Conservation (phyloP, 2,329 filamentous ascomycete genomes). For the Phyllosticta citrichinensis region DNA sequence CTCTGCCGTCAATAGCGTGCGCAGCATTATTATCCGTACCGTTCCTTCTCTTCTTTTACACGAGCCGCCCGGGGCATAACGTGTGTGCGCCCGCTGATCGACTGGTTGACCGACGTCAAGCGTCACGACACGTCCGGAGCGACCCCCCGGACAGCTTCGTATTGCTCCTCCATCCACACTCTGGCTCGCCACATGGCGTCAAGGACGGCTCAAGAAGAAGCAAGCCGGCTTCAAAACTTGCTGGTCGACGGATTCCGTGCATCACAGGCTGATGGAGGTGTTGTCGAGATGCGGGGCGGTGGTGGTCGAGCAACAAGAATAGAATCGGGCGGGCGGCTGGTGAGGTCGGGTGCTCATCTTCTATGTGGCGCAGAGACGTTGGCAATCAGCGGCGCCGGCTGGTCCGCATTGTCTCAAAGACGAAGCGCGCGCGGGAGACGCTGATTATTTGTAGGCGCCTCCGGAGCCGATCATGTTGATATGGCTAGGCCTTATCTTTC, state of each 20-base stretch:
- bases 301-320: background rate
- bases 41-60: background rate
- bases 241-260: background rate
- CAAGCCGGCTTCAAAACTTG: background rate
- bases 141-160: background rate
- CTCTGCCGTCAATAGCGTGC: background rate
- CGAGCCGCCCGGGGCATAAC: background rate
- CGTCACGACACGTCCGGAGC: background rate
- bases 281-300: background rate
- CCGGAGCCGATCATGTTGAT: background rate
- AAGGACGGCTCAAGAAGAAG: background rate
- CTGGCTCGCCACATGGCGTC: background rate
- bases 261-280: background rate
- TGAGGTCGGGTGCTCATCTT: background rate
- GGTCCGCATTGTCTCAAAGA: background rate
- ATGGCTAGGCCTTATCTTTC: background rate
- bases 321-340: background rate
- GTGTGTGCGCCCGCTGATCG: background rate
- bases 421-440: background rate
- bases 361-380: background rate
- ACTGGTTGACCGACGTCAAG: background rate
- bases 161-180: background rate
- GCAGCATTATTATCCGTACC: background rate
- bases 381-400: background rate
- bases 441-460: background rate